A percentile compares a stretch with the other conserved stretches of the same genome.
Conservation (phyloP, 768 basidiomycete species). For the Boletus rubroflammeus region DNA sequence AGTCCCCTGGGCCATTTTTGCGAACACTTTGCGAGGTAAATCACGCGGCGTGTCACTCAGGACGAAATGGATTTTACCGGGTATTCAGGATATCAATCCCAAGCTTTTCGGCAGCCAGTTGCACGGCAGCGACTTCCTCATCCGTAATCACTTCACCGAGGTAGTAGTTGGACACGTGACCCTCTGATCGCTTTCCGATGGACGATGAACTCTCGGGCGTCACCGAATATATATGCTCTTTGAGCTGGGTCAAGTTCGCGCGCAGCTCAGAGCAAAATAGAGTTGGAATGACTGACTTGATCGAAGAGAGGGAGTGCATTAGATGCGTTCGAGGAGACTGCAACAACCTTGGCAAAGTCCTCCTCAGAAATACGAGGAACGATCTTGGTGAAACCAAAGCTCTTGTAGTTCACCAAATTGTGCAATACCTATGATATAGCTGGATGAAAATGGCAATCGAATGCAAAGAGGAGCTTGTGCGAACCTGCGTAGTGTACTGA, state of each 20-base stretch:
- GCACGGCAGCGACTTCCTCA: conserved; percentile 73
- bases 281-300: conserved; percentile 38
- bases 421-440: conserved; percentile 33
- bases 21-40: conserved; percentile 48
- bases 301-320: conserved; percentile 61
- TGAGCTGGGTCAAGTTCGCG: conserved; percentile 44
- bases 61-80: conserved; percentile 42
- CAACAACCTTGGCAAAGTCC: conserved; percentile 62
- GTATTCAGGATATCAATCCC: conserved; percentile 80
- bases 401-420: conserved; percentile 64
- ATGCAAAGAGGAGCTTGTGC: background rate
- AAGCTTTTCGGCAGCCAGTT: conserved; percentile 69
- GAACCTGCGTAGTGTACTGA: conserved; percentile 72
- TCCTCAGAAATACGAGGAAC: conserved; percentile 61
- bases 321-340: conserved; percentile 54
- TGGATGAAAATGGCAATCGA: background rate
- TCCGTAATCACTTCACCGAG: conserved; percentile 70
- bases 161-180: conserved; percentile 85
- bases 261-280: background rate
- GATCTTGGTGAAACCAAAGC: conserved; percentile 85
- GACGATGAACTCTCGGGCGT: conserved; percentile 63
- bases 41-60: background rate
- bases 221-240: conserved; percentile 68
- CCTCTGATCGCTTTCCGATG: conserved; percentile 75
- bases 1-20: conserved; percentile 60